phyloP scores from a whole-genome alignment of 1,284 basidiomycete genomes.

The Austroboletus novae-zelandiae region DNA sequence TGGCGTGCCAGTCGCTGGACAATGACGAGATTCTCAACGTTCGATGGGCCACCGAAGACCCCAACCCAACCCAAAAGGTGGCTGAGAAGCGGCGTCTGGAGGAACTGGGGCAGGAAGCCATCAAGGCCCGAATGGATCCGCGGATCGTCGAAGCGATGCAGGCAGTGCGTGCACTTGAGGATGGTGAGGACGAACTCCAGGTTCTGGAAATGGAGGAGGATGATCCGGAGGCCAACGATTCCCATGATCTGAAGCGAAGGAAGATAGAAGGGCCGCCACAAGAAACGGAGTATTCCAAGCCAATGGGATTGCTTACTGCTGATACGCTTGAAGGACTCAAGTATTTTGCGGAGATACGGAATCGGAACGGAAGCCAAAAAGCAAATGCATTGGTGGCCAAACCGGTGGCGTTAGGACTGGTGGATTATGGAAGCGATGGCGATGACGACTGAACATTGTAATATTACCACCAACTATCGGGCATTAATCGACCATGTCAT shows the following conservation, averaged over 20 bases:
- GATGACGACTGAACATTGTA: constrained; percentile 40
- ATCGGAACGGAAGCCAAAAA: constrained; percentile 42
- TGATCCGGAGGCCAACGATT: constrained; percentile 36
- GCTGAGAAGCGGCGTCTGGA: constrained; percentile 81
- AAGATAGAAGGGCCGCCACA: constrained; percentile 29
- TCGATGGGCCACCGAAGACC: constrained; percentile 96
- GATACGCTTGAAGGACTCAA: constrained; percentile 85
- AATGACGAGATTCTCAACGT: constrained; percentile 98
- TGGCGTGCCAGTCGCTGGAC: constrained; percentile 98
- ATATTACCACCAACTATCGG: too few relatives aligned
- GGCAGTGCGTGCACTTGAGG: constrained; percentile 79
- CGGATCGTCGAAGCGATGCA: constrained; percentile 85
- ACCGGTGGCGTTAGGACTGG: constrained; percentile 52
- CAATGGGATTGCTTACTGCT: constrained; percentile 63
- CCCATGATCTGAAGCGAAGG: constrained; percentile 41
- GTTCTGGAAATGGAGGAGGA: constrained; percentile 28
- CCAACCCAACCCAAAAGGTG: constrained; percentile 86
- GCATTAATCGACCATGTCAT: constrained; percentile 1
- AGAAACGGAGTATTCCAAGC: constrained; percentile 23
- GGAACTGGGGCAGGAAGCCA: constrained; percentile 80
- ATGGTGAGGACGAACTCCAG: constrained; percentile 59
- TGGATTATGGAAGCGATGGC: constrained; percentile 76
- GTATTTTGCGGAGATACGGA: constrained; percentile 81
- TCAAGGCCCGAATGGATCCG: constrained; percentile 80
- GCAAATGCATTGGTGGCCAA: constrained; percentile 20